These are phyloP conservation scores for Podospora comata DNA, from an alignment of 495 filamentous ascomycete species.

Conservation along the genomic window DNA sequence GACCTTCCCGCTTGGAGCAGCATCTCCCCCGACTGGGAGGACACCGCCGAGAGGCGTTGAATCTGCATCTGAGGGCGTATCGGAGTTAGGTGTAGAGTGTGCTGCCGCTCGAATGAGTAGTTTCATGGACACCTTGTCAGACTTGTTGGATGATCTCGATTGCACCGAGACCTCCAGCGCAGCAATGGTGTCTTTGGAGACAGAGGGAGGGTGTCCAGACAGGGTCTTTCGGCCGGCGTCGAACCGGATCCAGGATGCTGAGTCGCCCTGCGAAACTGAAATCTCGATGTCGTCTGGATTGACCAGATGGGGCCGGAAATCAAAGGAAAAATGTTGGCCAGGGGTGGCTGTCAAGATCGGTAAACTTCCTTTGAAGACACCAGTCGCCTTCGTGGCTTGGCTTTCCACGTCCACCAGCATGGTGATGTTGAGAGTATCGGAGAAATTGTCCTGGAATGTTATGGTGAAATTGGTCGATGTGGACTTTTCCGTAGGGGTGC, in stretches of 20 bases:
- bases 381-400: conserved; percentile 12
- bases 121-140: conserved; percentile 48
- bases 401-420: conserved; percentile 53
- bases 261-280: conserved; percentile 48
- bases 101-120: conserved; percentile 44
- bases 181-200: conserved; percentile 33
- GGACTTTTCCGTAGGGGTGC: conserved; percentile 56
- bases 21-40: conserved; percentile 3
- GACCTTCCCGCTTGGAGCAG: conserved; percentile 2
- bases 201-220: conserved; percentile 59
- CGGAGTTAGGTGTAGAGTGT: conserved; percentile 8
- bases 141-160: conserved; percentile 39
- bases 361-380: conserved; percentile 40
- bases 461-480: conserved; percentile 63
- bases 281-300: conserved; percentile 53
- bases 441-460: conserved; percentile 59
- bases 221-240: conserved; percentile 55
- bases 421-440: conserved; percentile 61
- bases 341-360: conserved; percentile 52
- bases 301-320: conserved; percentile 56
- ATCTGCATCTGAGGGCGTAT: conserved; percentile 6
- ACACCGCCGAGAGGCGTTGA: conserved; percentile 8
- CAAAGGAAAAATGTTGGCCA: conserved; percentile 63
- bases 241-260: conserved; percentile 66
- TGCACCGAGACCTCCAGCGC: conserved; percentile 51